Evolutionary conservation across 257 asterid genomes (phyloP), one percentile per base, ranked within the genome.

Genomic region (Gentiana dahurica): DNA sequence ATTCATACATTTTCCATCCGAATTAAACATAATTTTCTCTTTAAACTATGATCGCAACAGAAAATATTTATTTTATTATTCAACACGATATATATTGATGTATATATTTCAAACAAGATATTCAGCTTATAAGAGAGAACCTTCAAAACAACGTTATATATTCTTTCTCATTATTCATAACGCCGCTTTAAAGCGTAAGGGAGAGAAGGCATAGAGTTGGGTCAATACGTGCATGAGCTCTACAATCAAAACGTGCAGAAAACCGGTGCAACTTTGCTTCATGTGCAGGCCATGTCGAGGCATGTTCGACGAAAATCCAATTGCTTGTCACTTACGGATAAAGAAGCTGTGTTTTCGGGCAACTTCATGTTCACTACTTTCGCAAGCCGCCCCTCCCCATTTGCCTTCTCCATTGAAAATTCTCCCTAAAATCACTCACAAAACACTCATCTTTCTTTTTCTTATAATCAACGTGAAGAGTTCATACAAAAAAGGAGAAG

Each of bases 221-320:
- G 96, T 63, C 97, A 91, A 37, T 85, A 81, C 80, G 59, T 87
- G 64, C 87, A 80, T 67, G 98, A 91, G 77, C 75, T 75, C 38
- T 91, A 79, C 77, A 87, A 82, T 73, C 98, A 91, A 71, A 95
- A 91, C 66, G 73, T 91, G 64, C 97, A 87, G 75, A 34, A 95
- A 46, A 72, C 66, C 73, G 83, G 69, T 60, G 82, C 74, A 46
- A 94, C 89, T 64, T 70, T 83, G 60, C 79, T 61, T 61, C 81
- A 90, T 49, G 87, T 87, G 68, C 97, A 86, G 97, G 96, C 89
- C 56, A 75, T 84, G 85, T 71, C 95, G 15, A 82, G 96, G 77
- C 84, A 90, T 76, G 73, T 82, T 58, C 94, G 81, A 3, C 80
- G 80, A 59, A 89, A 90, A 84, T 84, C 79, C 24, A 74, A 72